Evolutionary conservation across 2,329 filamentous ascomycete species (phyloP).

Genomic region (Colletotrichum musae): DNA sequence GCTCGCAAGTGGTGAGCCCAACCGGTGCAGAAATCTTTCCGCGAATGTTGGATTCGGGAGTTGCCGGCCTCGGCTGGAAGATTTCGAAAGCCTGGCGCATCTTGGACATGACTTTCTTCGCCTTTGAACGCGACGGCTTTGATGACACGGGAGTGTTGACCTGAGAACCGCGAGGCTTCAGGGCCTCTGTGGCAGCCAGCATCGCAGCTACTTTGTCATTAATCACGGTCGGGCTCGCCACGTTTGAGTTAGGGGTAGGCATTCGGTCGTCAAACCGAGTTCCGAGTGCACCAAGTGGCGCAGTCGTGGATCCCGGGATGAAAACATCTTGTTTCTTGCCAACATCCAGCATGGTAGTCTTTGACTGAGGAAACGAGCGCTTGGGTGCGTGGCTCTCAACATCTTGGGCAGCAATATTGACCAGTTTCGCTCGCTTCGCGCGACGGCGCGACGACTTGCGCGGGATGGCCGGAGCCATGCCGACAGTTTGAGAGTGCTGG

Average conservation of each 20-base stretch:
- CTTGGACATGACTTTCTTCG: constrained; percentile 51
- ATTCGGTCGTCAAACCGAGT: constrained; percentile 6
- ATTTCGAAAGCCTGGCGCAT: constrained; percentile 52
- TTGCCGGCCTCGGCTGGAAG: constrained; percentile 47
- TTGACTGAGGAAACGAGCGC: constrained; percentile 26
- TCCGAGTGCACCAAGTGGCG: constrained; percentile 15
- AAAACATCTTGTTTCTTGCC: constrained; percentile 11
- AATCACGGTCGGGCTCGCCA: constrained; percentile 46
- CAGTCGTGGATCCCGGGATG: constrained; percentile 32
- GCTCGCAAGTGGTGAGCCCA: constrained; percentile 6
- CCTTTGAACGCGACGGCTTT: constrained; percentile 48
- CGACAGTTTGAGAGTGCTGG: neutral
- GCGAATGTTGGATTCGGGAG: constrained; percentile 38
- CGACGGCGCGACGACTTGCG: constrained; percentile 37
- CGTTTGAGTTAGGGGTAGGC: neutral
- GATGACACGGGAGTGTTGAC: constrained; percentile 36
- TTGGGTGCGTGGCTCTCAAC: neutral
- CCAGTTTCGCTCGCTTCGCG: constrained; percentile 2
- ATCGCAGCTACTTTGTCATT: constrained; percentile 54
- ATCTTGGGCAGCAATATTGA: neutral
- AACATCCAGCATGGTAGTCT: constrained; percentile 26
- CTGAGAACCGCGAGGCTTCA: constrained; percentile 49
- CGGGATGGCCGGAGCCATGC: constrained; percentile 28
- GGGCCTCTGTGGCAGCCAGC: constrained; percentile 52
- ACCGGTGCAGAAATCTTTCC: constrained; percentile 37